Conservation (phyloP, 495 filamentous ascomycete genomes). For the Clavariopsis aquatica region DNA sequence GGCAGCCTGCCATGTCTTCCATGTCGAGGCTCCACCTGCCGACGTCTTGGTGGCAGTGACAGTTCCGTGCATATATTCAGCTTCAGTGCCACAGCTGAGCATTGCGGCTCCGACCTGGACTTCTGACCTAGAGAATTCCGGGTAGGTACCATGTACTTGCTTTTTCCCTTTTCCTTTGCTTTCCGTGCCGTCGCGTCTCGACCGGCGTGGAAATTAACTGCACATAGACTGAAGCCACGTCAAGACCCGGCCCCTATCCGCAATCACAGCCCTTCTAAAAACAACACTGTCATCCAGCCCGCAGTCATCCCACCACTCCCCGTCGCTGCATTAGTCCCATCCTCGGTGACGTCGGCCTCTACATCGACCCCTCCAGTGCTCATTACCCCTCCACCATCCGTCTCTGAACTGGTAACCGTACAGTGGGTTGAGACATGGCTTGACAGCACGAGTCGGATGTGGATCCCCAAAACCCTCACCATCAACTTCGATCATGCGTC, state of each 20-base stretch:
- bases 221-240: no score
- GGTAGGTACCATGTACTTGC: no score
- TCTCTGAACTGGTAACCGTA: conserved; percentile 7
- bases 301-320: not conserved
- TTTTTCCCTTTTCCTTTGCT: no score
- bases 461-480: conserved; percentile 35
- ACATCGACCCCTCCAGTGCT: not conserved
- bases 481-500: conserved; percentile 28
- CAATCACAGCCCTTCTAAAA: conserved; percentile 5
- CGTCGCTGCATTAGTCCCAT: not conserved
- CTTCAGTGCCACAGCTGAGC: not conserved
- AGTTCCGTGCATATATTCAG: not conserved
- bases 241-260: not conserved
- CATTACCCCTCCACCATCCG: not conserved
- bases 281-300: not conserved
- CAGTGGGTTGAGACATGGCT: conserved; percentile 39
- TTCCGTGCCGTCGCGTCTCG: no score
- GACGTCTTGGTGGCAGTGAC: conserved; percentile 2
- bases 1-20: conserved; percentile 9
- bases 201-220: no score
- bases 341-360: not conserved
- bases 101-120: not conserved
- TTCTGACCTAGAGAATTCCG: not conserved
- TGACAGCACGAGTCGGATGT: conserved; percentile 28
- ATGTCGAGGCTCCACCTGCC: conserved; percentile 6